These are phyloP conservation scores for Ilyonectria mors-panacis DNA, from an alignment of 2,329 filamentous ascomycete genomes.

Conservation along the genomic window DNA sequence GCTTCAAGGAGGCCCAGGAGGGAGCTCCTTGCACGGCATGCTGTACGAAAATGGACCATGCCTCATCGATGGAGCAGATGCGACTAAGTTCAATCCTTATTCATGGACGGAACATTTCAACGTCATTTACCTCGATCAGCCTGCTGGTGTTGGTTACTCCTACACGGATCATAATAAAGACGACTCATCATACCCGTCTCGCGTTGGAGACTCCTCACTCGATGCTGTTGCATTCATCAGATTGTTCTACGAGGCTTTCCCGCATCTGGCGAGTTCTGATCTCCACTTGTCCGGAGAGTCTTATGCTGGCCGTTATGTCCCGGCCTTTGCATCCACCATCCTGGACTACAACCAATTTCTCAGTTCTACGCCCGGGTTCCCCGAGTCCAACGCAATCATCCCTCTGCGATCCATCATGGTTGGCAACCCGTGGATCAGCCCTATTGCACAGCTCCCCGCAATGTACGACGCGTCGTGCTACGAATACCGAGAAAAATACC, in stretches of 20 bases:
- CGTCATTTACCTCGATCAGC: slow-evolving; percentile 8
- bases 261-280: background rate
- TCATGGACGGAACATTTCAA: slow-evolving; percentile 19
- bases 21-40: slow-evolving; percentile 12
- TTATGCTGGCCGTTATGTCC: slow-evolving; percentile 5
- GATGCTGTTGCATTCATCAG: slow-evolving; percentile 1
- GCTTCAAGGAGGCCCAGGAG: slow-evolving; percentile 10
- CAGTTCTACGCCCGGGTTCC: too few relatives aligned
- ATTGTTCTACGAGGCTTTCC: slow-evolving; percentile 8
- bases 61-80: background rate
- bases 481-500: background rate
- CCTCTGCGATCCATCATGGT: slow-evolving; percentile 8
- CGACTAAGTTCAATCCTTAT: background rate
- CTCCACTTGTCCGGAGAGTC: slow-evolving; percentile 9
- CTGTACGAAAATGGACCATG: slow-evolving; percentile 10
- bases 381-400: background rate
- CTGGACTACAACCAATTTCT: background rate
- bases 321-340: background rate
- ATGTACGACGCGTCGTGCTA: slow-evolving; percentile 7
- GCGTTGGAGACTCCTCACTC: background rate
- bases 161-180: background rate
- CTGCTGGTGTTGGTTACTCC: slow-evolving; percentile 5
- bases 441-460: background rate
- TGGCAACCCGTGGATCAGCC: background rate
- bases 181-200: background rate